Evolutionary conservation across 202 grass and related monocot species (phyloP).

Genomic region (Hordeum pubiflorum): DNA sequence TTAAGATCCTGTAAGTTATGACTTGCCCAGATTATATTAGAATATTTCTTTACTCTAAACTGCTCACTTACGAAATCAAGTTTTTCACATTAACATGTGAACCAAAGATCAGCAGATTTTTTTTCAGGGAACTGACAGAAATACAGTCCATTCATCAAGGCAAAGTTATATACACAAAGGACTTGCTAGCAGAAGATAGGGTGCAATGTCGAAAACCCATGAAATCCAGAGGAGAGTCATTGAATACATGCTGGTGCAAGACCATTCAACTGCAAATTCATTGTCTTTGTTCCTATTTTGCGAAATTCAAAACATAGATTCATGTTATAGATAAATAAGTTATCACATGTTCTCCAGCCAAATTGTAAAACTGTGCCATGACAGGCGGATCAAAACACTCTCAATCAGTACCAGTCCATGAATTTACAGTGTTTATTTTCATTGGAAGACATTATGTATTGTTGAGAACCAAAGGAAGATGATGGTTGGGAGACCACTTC

Average conservation of each 20-base stretch:
- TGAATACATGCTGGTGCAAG: not conserved
- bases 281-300: not conserved
- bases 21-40: not conserved
- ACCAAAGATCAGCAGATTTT: not conserved
- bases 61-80: not conserved
- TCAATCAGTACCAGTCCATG: not conserved
- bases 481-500: not conserved
- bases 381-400: not conserved
- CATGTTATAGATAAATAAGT: not conserved
- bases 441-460: not conserved
- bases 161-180: not conserved
- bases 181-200: no score
- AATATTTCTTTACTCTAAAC: not conserved
- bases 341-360: not conserved
- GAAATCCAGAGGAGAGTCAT: not conserved
- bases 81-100: not conserved
- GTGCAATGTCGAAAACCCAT: not conserved
- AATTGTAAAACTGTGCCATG: not conserved
- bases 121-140: not conserved
- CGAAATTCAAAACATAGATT: not conserved
- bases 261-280: not conserved
- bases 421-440: not conserved
- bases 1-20: not conserved
- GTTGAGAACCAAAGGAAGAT: not conserved
- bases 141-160: no score